Percentiles rank a stretch among this genome's conserved stretches.
Conservation (phyloP, 2,329 filamentous ascomycete genomes). For the Colletotrichum sp. region DNA sequence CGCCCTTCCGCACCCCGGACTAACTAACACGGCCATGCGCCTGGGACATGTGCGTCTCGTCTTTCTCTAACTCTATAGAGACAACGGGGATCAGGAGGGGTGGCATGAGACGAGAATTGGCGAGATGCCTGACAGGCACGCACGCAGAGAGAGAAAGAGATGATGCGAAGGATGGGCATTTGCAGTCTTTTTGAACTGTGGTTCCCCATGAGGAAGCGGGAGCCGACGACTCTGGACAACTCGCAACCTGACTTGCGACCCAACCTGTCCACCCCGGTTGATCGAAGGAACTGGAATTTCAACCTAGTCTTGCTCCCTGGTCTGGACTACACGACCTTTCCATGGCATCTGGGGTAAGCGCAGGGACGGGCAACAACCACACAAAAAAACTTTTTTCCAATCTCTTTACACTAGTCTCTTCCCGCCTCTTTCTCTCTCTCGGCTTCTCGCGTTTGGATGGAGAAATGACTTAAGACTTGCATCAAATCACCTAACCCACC, state of each 20-base stretch:
- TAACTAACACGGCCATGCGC: not conserved
- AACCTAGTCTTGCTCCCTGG: not conserved
- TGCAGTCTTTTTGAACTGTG: not conserved
- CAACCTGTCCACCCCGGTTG: not conserved
- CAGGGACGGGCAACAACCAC: not conserved
- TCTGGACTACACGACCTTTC: not conserved
- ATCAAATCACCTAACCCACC: constrained; percentile 12
- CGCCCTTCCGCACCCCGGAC: not conserved
- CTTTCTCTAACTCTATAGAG: not conserved
- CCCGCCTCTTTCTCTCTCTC: not conserved
- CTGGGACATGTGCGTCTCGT: not conserved
- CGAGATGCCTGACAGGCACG: not conserved
- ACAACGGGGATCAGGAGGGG: not conserved
- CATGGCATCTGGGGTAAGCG: not conserved
- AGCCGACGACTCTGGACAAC: not conserved
- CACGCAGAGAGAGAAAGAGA: not conserved
- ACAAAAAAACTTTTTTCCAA: not conserved
- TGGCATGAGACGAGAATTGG: not conserved
- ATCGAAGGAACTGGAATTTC: constrained; percentile 5
- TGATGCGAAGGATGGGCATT: not conserved
- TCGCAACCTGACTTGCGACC: not conserved
- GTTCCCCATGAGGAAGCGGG: not conserved
- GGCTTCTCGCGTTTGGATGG: not conserved
- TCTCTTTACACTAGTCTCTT: not conserved
- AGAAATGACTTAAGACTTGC: constrained; percentile 9